A percentile compares a stretch with the other conserved stretches of the same genome.
These are phyloP conservation scores for Linnemannia elongata DNA, from an alignment of 192 early-diverging fungal species.

Conservation along the genomic window DNA sequence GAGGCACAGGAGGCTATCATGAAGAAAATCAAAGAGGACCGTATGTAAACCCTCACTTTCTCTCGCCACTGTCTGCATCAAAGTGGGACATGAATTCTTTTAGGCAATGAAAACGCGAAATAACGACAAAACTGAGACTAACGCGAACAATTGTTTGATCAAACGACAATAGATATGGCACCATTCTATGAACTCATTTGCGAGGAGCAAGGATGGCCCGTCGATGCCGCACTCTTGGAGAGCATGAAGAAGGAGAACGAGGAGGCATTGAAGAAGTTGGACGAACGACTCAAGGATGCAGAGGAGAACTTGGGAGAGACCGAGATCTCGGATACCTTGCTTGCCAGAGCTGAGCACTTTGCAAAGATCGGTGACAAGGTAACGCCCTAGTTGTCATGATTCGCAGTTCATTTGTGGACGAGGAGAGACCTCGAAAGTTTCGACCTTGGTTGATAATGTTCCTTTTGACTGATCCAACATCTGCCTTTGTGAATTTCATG, in stretches of 20 bases:
- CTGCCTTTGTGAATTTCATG: background rate
- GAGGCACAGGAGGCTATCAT: conserved; percentile 80
- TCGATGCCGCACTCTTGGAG: conserved; percentile 66
- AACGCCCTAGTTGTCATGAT: background rate
- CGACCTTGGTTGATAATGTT: background rate
- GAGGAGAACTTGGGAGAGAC: conserved; percentile 95
- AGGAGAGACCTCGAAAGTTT: background rate
- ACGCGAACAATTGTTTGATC: background rate
- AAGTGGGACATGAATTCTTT: background rate
- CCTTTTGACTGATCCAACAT: background rate
- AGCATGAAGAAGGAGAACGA: conserved; percentile 79
- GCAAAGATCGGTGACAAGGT: conserved; percentile 97
- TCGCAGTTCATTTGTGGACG: background rate
- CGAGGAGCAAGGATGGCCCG: conserved; percentile 73
- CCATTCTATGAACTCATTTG: conserved; percentile 80
- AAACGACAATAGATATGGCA: conserved; percentile 80
- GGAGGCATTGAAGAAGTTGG: conserved; percentile 81
- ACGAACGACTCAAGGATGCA: conserved; percentile 90
- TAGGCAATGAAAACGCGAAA: background rate
- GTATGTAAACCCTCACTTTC: conserved; percentile 64
- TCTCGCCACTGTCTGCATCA: background rate
- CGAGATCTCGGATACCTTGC: conserved; percentile 87
- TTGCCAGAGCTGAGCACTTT: conserved; percentile 91
- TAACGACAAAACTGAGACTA: background rate
- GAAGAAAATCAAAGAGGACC: conserved; percentile 83